Evolutionary conservation across 371 early-diverging fungal species (phyloP), one percentile per base, ranked within the genome.

Genomic region (Rhizopus arrhizus): DNA sequence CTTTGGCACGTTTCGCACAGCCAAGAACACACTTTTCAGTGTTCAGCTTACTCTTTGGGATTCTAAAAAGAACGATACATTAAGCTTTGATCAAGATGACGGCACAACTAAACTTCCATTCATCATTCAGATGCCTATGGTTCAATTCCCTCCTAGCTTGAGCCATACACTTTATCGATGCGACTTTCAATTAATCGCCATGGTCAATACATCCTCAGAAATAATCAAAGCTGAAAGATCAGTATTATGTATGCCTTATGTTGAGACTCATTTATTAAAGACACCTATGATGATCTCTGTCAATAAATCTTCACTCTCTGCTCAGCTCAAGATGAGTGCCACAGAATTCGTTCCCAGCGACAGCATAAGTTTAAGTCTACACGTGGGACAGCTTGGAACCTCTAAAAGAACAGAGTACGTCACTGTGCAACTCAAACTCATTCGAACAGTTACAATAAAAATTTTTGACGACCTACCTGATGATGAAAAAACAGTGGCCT

Each of bases 41-140:
- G 34, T 54, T 11, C 67, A 66, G 46, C 22, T 16, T 5, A 42
- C 42, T 1, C 51, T 66, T 2, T 66, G 62, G 62, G 40, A 62
- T 9, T 47, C 54, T 0, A 48, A 49, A 0, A 45, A 45, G 22
- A 31, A 47, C 7, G 36, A 38, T n/a, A 12, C 41, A 6, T 12
- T 43, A 15, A 43, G 22, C 4, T 13, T 56, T 0, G 51, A 51
- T 8, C 11, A 22, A 35, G 28, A 51, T n/a, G 15, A 33, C 0
- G 22, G 22, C 22, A 50, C 53, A 8, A 48, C 35, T 8, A 43
- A 38, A 1, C 55, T 58, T 16, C 67, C 67, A 3, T 67, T 67
- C 34, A 67, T 50, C 5, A 40, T 67, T 46, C 67, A 67, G 42
- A 61, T 67, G 56, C 62, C 67, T 5, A 61, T 67, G 61, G 49